Evolutionary conservation across 2,329 filamentous ascomycete species (phyloP).

Genomic region (Talaromyces verruculosus): DNA sequence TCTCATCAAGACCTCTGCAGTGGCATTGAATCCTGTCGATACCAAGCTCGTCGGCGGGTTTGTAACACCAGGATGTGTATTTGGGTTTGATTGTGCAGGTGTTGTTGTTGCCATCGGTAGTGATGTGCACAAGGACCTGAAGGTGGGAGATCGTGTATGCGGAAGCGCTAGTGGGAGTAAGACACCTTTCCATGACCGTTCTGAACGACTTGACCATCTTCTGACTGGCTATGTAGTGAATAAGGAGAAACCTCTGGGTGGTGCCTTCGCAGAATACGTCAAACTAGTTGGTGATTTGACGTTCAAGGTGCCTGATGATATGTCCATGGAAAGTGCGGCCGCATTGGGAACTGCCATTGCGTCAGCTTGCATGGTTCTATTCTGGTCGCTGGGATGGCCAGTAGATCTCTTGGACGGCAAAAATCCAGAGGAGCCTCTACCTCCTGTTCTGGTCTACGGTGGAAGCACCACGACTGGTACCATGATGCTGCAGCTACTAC

Average conservation of each 20-base stretch:
- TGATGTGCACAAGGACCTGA: slow-evolving; percentile 20
- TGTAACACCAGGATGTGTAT: slow-evolving; percentile 28
- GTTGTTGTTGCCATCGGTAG: slow-evolving; percentile 9
- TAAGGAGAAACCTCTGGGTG: slow-evolving; percentile 24
- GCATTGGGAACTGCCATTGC: slow-evolving; percentile 25
- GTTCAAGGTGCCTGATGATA: slow-evolving; percentile 32
- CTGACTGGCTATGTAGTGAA: slow-evolving; percentile 7
- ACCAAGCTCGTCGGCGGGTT: slow-evolving; percentile 29
- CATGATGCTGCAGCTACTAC: slow-evolving; percentile 48
- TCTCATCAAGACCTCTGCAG: slow-evolving; percentile 30
- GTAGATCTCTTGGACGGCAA: neutral
- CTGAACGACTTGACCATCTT: slow-evolving; percentile 21
- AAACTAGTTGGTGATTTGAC: slow-evolving; percentile 31
- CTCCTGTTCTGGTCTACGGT: slow-evolving; percentile 48
- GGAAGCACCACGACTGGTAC: slow-evolving; percentile 48
- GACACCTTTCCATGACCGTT: neutral
- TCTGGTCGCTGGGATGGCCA: slow-evolving; percentile 22
- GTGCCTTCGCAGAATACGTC: slow-evolving; percentile 42
- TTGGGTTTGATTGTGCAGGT: slow-evolving; percentile 32
- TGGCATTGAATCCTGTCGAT: slow-evolving; percentile 37
- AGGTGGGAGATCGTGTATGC: slow-evolving; percentile 37
- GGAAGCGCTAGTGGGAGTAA: slow-evolving; percentile 37
- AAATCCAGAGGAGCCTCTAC: slow-evolving; percentile 7
- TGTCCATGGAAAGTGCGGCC: slow-evolving; percentile 35
- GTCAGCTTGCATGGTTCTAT: slow-evolving; percentile 27